Percentiles rank a stretch among this genome's conserved stretches.
These are phyloP conservation scores for Fusarium chuoi DNA, from an alignment of 2,329 filamentous ascomycete species.

Conservation along the genomic window DNA sequence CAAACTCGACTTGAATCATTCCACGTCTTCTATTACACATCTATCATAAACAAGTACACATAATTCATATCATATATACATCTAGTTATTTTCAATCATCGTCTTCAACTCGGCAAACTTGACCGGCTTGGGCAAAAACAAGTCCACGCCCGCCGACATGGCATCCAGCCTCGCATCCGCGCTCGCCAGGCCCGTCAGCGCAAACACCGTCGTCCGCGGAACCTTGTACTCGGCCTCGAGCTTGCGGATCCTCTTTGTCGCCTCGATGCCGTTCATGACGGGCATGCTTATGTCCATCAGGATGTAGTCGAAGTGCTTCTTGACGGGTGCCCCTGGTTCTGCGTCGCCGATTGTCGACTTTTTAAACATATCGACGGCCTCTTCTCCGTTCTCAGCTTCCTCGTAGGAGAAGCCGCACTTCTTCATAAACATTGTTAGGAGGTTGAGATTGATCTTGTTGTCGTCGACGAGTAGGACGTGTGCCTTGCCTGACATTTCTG, in stretches of 20 bases:
- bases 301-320: slow-evolving; percentile 48
- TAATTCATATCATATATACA: slow-evolving; percentile 13
- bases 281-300: slow-evolving; percentile 67
- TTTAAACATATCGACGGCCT: slow-evolving; percentile 58
- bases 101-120: slow-evolving; percentile 55
- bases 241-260: slow-evolving; percentile 60
- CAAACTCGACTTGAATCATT: neutral
- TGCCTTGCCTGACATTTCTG: neutral
- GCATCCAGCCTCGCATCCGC: slow-evolving; percentile 60
- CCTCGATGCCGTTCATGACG: slow-evolving; percentile 61
- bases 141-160: slow-evolving; percentile 58
- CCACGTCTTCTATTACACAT: slow-evolving; percentile 5
- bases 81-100: slow-evolving; percentile 33
- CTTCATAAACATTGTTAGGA: slow-evolving; percentile 55
- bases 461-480: slow-evolving; percentile 55
- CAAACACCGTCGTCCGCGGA: slow-evolving; percentile 58
- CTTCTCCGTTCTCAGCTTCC: slow-evolving; percentile 58
- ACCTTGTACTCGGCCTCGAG: slow-evolving; percentile 56
- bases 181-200: slow-evolving; percentile 63
- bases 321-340: neutral
- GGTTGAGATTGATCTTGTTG: slow-evolving; percentile 55
- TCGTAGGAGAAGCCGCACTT: slow-evolving; percentile 54
- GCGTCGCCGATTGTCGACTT: slow-evolving; percentile 31
- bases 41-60: slow-evolving; percentile 11
- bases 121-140: slow-evolving; percentile 64